These are phyloP conservation scores for Ammopiptanthus mongolicus DNA, from an alignment of 306 rosid species.

Conservation along the genomic window DNA sequence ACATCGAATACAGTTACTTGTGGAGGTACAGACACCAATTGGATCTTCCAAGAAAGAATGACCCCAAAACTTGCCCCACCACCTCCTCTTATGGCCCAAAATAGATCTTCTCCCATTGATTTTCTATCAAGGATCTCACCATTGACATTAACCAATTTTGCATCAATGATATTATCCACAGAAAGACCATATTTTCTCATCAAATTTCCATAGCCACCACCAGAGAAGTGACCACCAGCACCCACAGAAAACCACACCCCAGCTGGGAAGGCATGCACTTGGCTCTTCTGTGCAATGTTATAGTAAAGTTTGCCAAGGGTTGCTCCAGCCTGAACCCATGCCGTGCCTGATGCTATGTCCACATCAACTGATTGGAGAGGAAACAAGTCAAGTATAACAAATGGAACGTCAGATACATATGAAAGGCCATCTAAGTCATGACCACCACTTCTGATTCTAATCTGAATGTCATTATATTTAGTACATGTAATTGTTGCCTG, in stretches of 20 bases:
- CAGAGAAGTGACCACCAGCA: constrained; percentile 62
- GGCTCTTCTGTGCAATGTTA: not conserved
- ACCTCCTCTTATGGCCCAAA: constrained; percentile 42
- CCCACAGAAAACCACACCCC: constrained; percentile 59
- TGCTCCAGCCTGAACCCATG: constrained; percentile 32
- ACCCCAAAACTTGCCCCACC: constrained; percentile 65
- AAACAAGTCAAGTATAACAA: constrained; percentile 24
- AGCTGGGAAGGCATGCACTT: constrained; percentile 31
- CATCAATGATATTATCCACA: constrained; percentile 46
- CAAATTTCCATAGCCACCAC: constrained; percentile 80
- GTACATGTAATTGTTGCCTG: constrained; percentile 30
- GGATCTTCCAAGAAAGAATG: constrained; percentile 47
- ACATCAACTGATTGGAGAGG: not conserved
- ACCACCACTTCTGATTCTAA: constrained; percentile 36
- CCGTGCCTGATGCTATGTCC: not conserved
- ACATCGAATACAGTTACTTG: constrained; percentile 46
- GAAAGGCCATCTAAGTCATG: constrained; percentile 35
- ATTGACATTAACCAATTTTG: constrained; percentile 15
- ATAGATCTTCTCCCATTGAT: constrained; percentile 35
- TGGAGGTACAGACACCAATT: constrained; percentile 48
- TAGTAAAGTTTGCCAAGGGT: constrained; percentile 28
- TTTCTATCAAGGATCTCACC: constrained; percentile 22
- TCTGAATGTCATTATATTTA: not conserved
- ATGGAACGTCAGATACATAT: constrained; percentile 19
- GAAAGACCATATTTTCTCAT: constrained; percentile 74